Percentiles rank a stretch among this genome's conserved stretches.
phyloP scores from a whole-genome alignment of 345 rosid genomes.

The Eutrema yunnanense region DNA sequence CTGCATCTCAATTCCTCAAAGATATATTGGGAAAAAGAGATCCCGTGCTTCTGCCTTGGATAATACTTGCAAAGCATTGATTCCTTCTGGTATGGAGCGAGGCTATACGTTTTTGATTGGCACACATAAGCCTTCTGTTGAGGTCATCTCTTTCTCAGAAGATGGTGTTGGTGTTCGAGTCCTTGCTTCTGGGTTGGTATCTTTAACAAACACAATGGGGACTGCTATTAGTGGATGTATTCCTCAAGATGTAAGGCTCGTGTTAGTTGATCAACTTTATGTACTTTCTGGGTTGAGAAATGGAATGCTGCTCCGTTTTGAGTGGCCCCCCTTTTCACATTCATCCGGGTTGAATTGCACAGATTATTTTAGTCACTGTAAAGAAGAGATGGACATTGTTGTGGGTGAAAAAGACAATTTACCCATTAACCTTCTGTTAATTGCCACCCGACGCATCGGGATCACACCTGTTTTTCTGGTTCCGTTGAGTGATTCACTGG shows the following conservation, averaged over 20 bases:
- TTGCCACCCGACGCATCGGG: conserved; percentile 90
- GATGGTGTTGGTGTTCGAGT: conserved; percentile 55
- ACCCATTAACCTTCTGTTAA: conserved; percentile 62
- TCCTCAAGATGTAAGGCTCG: conserved; percentile 98
- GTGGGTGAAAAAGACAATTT: conserved; percentile 30
- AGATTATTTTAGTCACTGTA: conserved; percentile 26
- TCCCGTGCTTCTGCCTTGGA: conserved; percentile 30
- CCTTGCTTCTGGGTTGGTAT: conserved; percentile 73
- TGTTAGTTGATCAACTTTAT: conserved; percentile 70
- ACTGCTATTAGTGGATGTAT: conserved; percentile 74
- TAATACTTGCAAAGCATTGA: conserved; percentile 27
- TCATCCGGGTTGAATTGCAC: conserved; percentile 31
- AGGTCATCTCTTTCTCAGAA: conserved; percentile 62
- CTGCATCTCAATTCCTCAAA: conserved; percentile 78
- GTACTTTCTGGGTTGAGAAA: conserved; percentile 91
- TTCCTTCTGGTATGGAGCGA: conserved; percentile 59
- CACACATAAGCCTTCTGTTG: conserved; percentile 97
- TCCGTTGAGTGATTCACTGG: conserved; percentile 71
- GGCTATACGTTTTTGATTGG: conserved; percentile 77
- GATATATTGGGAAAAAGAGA: conserved; percentile 38
- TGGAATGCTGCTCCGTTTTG: conserved; percentile 97
- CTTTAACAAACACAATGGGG: conserved; percentile 61
- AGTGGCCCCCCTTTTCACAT: conserved; percentile 60
- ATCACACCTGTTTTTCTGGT: conserved; percentile 94
- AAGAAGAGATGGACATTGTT: conserved; percentile 30